These are phyloP conservation scores for Phytophthora ramorum DNA, from an alignment of 352 stramenopile genomes.

Conservation along the genomic window DNA sequence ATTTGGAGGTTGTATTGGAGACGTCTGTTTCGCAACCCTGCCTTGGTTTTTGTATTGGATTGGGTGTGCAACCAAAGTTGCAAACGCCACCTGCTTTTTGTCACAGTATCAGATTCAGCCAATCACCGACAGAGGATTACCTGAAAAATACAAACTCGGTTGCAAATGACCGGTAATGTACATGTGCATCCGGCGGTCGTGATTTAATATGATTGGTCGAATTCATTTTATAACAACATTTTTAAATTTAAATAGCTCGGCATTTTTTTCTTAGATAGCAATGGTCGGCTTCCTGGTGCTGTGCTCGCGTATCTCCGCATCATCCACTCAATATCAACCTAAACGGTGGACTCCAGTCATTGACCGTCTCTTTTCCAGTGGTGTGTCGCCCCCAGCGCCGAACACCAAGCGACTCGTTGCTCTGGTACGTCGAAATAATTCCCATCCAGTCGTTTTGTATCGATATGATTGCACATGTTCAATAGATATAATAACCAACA, in stretches of 20 bases:
- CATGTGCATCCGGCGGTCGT: constrained; percentile 8
- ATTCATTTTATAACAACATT: not conserved
- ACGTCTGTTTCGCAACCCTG: too few species aligned
- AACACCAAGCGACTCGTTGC: constrained; percentile 23
- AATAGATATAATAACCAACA: not conserved
- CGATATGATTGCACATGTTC: constrained; percentile 10
- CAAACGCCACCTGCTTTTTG: too few species aligned
- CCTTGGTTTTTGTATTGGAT: too few species aligned
- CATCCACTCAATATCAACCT: not conserved
- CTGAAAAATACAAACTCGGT: too few species aligned
- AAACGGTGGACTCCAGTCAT: not conserved
- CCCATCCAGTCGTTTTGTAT: constrained; percentile 1
- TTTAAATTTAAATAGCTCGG: constrained; percentile 1
- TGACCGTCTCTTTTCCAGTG: constrained; percentile 1
- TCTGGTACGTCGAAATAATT: constrained; percentile 24
- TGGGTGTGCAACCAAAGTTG: too few species aligned
- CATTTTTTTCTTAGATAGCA: not conserved
- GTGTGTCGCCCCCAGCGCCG: not conserved
- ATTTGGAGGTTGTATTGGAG: too few species aligned
- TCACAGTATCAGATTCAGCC: too few species aligned
- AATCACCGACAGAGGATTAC: too few species aligned
- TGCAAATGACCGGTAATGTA: too few species aligned
- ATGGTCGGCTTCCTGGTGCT: not conserved
- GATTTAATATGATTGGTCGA: constrained; percentile 4
- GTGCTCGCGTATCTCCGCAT: not conserved